Evolutionary conservation across 345 rosid genomes (phyloP), one percentile per base, ranked within the genome.

Genomic region (Citrus cavaleriei): DNA sequence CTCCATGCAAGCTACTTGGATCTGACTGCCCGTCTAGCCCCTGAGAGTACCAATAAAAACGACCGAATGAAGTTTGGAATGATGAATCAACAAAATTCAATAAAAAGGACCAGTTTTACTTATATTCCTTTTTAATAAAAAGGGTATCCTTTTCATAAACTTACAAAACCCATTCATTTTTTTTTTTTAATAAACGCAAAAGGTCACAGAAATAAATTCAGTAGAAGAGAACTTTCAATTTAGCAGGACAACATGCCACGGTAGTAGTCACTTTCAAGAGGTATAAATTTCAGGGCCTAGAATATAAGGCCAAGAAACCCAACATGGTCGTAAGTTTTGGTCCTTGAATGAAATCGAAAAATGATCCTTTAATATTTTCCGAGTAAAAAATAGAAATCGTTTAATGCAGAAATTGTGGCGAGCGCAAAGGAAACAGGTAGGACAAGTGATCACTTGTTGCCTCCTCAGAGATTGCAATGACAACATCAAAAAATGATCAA

Each of bases 11-110:
- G 89, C 95, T 93, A 42, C 81, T 90, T 6, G 92, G 91, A 86
- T 95, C 97, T 21, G 97, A 90, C 66, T 91, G 87, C 69, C 98
- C 99, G 6, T 93, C 92, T 6, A 93, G 80, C 51, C 98, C 97
- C 97, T 93, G 62, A 74, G 40, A 54, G 58, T 54, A 18, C 19
- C 19, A 77, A 24, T 21, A 69, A 38, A 70, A 54, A 16, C 3
- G 7, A 67, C 58, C 19, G 3, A 68, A 7, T 57, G 54, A 30
- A 25, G 24, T 37, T 27, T 55, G 16, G 27, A 8, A 49, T 34
- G 21, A 51, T 16, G 16, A 32, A 5, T 40, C 57, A 8, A 68
- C 8, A 9, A 7, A 49, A 51, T 51, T 70, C 28, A 18, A 18
- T 30, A 37, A 70, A 28, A 49, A 70, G 7, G 38, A 28, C 73